Percentiles rank a stretch among this genome's conserved stretches.
These are phyloP conservation scores for Kwoniella heveanensis DNA, from an alignment of 768 basidiomycete genomes.

Conservation along the genomic window DNA sequence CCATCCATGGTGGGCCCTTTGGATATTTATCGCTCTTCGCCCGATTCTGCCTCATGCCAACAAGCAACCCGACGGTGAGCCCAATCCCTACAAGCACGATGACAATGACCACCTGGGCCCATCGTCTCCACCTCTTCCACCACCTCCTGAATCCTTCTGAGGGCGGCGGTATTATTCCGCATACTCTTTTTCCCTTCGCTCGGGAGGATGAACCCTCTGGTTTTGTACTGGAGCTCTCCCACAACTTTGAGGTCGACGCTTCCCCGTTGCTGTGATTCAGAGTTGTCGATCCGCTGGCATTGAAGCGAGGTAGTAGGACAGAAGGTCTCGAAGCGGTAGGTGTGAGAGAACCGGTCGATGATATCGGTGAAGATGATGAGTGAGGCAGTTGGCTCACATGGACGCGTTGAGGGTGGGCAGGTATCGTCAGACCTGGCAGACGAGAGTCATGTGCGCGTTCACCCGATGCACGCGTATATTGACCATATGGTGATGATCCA, in stretches of 20 bases:
- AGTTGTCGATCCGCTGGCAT: slow-evolving; percentile 7
- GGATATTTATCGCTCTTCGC: slow-evolving; percentile 1
- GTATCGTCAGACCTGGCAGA: slow-evolving; percentile 5
- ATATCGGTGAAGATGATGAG: slow-evolving; percentile 21
- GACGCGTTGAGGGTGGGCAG: slow-evolving; percentile 3
- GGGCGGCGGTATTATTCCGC: slow-evolving; percentile 6
- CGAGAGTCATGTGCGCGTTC: background rate
- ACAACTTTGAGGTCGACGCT: slow-evolving; percentile 31
- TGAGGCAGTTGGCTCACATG: background rate
- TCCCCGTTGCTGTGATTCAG: slow-evolving; percentile 2
- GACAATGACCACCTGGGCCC: slow-evolving; percentile 28
- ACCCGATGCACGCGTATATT: background rate
- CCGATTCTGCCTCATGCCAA: slow-evolving; percentile 26
- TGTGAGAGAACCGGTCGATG: slow-evolving; percentile 17
- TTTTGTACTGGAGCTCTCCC: slow-evolving; percentile 28
- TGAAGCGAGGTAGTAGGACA: slow-evolving; percentile 11
- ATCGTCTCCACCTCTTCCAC: slow-evolving; percentile 37
- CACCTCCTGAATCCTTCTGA: slow-evolving; percentile 15
- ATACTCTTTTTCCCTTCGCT: slow-evolving; percentile 3
- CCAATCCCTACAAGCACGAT: slow-evolving; percentile 36
- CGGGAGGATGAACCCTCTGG: background rate
- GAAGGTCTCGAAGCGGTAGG: slow-evolving; percentile 8
- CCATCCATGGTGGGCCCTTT: slow-evolving; percentile 30
- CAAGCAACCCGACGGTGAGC: slow-evolving; percentile 37
- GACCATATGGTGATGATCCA: background rate